Evolutionary conservation across 2,329 filamentous ascomycete genomes (phyloP), one percentile per base, ranked within the genome.

Genomic region (Mariannaea elegans): DNA sequence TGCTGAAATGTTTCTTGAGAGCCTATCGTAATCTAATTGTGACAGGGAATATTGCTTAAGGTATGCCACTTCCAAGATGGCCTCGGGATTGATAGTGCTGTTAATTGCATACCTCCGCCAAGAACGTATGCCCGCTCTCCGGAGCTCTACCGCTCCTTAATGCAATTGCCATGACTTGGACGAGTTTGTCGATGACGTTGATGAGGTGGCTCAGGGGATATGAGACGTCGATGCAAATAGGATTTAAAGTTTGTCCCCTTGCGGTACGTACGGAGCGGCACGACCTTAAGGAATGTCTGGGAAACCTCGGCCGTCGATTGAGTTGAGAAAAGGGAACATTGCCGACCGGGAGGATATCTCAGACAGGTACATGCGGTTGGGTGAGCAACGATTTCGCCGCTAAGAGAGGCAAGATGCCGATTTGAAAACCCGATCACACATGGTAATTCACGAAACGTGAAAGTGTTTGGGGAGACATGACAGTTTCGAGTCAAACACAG

Each of bases 401-500:
- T 36, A 36, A 39, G 48, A 38, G 55, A 64, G 65, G 64, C 65
- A 68, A 65, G 80, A 66, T 75, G 80, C 77, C 78, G 68, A 76
- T 78, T 69, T 74, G 73, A 74, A 76, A 77, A 79, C 79, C 79
- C 78, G 79, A 81, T 78, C n/a, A n/a, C n/a, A n/a, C n/a, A n/a
- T n/a, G n/a, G n/a, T n/a, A n/a, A n/a, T 65, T 14, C 52, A 61
- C 45, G 59, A 53, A 56, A 41, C 49, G 39, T 45, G 52, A 44
- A 48, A 23, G 42, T 51, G 48, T 46, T 38, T 27, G 38, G 53
- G 52, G 56, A 46, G 49, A 41, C 44, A 52, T 38, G 44, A 56
- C 44, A 27, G 57, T 61, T 63, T 65, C 61, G 68, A 63, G 62
- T 68, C 61, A 69, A 63, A 67, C 66, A 72, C 69, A 63, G 71